Evolutionary conservation across 352 stramenopile species (phyloP), one percentile per base, ranked within the genome.

Genomic region (Globisporangium nunn): DNA sequence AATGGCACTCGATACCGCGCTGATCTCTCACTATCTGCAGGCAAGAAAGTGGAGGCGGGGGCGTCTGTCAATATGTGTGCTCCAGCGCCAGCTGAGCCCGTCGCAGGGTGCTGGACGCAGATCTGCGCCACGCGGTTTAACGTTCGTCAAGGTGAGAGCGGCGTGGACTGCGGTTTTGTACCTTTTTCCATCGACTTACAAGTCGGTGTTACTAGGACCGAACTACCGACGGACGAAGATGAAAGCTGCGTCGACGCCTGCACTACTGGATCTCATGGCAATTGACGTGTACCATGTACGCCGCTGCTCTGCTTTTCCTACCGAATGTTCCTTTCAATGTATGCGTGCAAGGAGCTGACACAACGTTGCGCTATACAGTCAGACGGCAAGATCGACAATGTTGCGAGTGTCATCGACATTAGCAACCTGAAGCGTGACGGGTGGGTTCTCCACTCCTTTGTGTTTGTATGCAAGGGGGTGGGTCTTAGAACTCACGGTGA

Each of bases 181-280:
- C 35, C 10, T 46, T 39, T 31, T 12, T 1, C 11, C 2, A 3
- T 43, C 37, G 4, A 17, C 37, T 43, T 17, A 14, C 37, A 43
- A 5, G 35, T 14, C 35, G 35, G 8, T 11, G 37, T 4, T 17
- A 17, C 37, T 17, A 87, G 77, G 78, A 49, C 78, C 82, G 23
- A 89, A 90, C 54, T 93, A 93, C 39, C 75, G 78, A 23, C 85
- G 79, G 44, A 93, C 78, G 3, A 90, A 87, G 51, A 50, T 73
- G 10, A 93, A 93, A 68, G 72, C 75, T 0, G 61, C 78, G 5
- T 93, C 82, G 2, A 66, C 70, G 1, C 46, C 69, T 31, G 77
- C 76, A 14, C 64, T 93, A 2, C 54, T 91, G 14, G 59, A 88
- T 17, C 64, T 93, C 18, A 56, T 88, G 6, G 80, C 76, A 2